Conservation (phyloP, 306 rosid genomes). For the Quercus agrifolia region DNA sequence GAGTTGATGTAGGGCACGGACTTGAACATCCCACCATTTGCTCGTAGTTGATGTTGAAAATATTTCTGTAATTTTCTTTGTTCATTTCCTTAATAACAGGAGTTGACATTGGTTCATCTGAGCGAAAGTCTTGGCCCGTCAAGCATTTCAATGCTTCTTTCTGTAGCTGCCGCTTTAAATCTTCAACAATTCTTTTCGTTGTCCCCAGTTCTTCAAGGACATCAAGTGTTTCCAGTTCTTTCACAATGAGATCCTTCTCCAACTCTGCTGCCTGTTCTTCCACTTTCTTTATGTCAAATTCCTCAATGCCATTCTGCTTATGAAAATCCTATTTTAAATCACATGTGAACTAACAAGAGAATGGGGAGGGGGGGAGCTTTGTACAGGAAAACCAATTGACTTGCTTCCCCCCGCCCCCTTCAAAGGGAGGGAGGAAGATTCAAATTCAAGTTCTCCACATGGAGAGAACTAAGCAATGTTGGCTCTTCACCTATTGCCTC, state of each 20-base stretch:
- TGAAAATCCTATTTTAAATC: slow-evolving; percentile 26
- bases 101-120: slow-evolving; percentile 31
- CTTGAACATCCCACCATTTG: slow-evolving; percentile 38
- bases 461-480: no score
- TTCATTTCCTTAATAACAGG: slow-evolving; percentile 59
- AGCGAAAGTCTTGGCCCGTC: slow-evolving; percentile 27
- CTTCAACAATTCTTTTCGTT: slow-evolving; percentile 79
- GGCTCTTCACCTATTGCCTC: no score
- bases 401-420: no score
- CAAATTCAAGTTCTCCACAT: background rate
- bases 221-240: slow-evolving; percentile 93
- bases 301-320: slow-evolving; percentile 58
- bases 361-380: background rate
- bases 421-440: background rate
- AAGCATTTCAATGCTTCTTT: slow-evolving; percentile 63
- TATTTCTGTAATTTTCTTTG: slow-evolving; percentile 29
- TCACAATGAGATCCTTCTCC: slow-evolving; percentile 94
- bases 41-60: slow-evolving; percentile 24
- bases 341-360: slow-evolving; percentile 18
- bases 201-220: slow-evolving; percentile 90
- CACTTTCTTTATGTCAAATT: slow-evolving; percentile 80
- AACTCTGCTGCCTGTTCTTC: slow-evolving; percentile 89
- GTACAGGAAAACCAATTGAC: no score
- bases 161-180: slow-evolving; percentile 74
- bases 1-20: slow-evolving; percentile 35